A percentile compares a stretch with the other conserved stretches of the same genome.
phyloP scores from a whole-genome alignment of 2,329 filamentous ascomycete species.

The Acarospora socialis region DNA sequence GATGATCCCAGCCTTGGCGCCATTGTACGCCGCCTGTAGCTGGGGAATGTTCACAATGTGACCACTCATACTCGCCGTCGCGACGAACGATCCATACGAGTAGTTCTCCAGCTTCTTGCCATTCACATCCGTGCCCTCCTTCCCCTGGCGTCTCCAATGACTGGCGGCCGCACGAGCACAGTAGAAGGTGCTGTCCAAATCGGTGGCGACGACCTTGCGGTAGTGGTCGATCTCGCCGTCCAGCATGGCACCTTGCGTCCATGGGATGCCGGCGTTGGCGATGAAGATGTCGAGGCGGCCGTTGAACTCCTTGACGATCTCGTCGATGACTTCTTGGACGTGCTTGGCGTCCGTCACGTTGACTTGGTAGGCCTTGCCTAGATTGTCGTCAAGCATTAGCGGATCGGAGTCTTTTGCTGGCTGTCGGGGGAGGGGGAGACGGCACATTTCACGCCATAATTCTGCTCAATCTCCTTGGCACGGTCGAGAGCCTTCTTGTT shows the following conservation, averaged over 20 bases:
- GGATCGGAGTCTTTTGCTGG: background rate
- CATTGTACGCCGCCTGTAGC: slow-evolving; percentile 59
- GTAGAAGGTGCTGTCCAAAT: slow-evolving; percentile 67
- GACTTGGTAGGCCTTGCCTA: slow-evolving; percentile 37
- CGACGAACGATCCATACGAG: slow-evolving; percentile 56
- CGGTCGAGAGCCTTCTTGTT: slow-evolving; percentile 50
- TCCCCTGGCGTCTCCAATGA: slow-evolving; percentile 57
- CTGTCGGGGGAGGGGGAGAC: background rate
- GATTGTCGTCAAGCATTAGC: background rate
- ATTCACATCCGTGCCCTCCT: slow-evolving; percentile 48
- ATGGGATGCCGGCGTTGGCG: slow-evolving; percentile 63
- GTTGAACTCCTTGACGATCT: slow-evolving; percentile 48
- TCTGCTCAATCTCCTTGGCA: slow-evolving; percentile 48
- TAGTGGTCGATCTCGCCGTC: slow-evolving; percentile 52
- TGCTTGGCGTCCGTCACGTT: slow-evolving; percentile 29
- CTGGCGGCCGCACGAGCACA: slow-evolving; percentile 55
- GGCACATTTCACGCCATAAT: slow-evolving; percentile 54
- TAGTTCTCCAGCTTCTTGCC: slow-evolving; percentile 48
- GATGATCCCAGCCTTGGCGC: slow-evolving; percentile 49
- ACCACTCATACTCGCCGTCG: slow-evolving; percentile 64
- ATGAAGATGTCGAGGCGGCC: slow-evolving; percentile 65
- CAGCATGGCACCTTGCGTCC: slow-evolving; percentile 54
- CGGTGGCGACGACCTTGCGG: slow-evolving; percentile 52
- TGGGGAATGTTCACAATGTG: slow-evolving; percentile 68
- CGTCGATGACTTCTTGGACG: slow-evolving; percentile 28